These are phyloP conservation scores for Penicillium sumatraense DNA, from an alignment of 2,329 filamentous ascomycete genomes.

Conservation along the genomic window DNA sequence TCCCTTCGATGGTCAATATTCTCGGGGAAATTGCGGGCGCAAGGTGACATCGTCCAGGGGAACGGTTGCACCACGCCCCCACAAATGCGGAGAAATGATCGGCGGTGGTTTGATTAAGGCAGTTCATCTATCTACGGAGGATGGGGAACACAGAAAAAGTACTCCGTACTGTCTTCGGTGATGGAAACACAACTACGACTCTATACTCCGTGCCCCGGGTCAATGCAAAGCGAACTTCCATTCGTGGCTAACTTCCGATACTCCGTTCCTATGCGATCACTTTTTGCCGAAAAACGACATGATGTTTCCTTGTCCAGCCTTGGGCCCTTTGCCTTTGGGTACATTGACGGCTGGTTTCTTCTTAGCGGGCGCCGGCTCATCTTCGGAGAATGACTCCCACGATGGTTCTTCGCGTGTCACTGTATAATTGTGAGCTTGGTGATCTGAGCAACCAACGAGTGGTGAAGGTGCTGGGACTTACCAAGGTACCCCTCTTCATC, in stretches of 20 bases:
- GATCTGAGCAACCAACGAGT: not conserved
- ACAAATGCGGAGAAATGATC: slow-evolving; percentile 29
- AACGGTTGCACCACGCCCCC: slow-evolving; percentile 20
- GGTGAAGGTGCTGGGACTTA: slow-evolving; percentile 49
- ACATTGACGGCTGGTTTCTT: slow-evolving; percentile 51
- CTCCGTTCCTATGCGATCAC: slow-evolving; percentile 36
- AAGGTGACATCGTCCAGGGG: slow-evolving; percentile 24
- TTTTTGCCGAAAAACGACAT: slow-evolving; percentile 94
- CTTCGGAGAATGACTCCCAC: slow-evolving; percentile 95
- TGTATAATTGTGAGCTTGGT: slow-evolving; percentile 42
- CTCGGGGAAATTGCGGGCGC: slow-evolving; percentile 15
- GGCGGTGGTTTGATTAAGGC: slow-evolving; percentile 5
- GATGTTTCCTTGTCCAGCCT: slow-evolving; percentile 73
- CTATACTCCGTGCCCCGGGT: slow-evolving; percentile 10
- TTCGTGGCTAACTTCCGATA: slow-evolving; percentile 3
- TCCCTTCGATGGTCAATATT: not conserved
- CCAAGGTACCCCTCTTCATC: slow-evolving; percentile 90
- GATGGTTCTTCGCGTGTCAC: slow-evolving; percentile 82
- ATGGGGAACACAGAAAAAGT: too few relatives aligned
- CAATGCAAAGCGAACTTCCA: slow-evolving; percentile 1
- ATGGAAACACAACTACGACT: not conserved
- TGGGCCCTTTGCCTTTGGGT: slow-evolving; percentile 61
- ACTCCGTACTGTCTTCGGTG: not conserved
- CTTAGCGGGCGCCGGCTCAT: slow-evolving; percentile 65
- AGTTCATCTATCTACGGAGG: not conserved